Evolutionary conservation across 2,329 filamentous ascomycete species (phyloP).

Genomic region (Colletotrichum neosansevieriae): DNA sequence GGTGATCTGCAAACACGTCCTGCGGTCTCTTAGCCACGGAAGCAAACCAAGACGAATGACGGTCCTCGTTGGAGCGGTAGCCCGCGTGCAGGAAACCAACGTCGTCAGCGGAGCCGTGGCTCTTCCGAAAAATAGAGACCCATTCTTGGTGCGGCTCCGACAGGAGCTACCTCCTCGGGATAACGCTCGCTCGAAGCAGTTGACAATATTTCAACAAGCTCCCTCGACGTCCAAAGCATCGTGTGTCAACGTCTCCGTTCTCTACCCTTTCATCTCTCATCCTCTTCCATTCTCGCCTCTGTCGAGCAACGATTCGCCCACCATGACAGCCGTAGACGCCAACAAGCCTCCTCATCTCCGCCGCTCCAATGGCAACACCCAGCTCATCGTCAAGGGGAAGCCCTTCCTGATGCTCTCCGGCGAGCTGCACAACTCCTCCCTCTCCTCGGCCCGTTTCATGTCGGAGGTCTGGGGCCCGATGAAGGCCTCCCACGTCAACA

Average conservation of each 20-base stretch:
- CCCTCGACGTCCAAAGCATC: not conserved
- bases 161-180: not conserved
- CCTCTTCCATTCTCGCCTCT: not conserved
- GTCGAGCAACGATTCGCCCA: not conserved
- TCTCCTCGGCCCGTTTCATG: conserved; percentile 51
- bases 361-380: conserved; percentile 46
- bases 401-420: conserved; percentile 52
- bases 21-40: not conserved
- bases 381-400: conserved; percentile 53
- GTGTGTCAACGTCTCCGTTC: not conserved
- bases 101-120: not conserved
- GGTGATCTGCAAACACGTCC: conserved; percentile 15
- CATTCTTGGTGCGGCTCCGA: conserved; percentile 20
- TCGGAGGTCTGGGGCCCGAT: conserved; percentile 47
- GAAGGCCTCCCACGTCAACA: conserved; percentile 51
- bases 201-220: conserved; percentile 20
- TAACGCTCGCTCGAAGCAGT: conserved; percentile 21
- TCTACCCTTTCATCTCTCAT: not conserved
- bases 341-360: conserved; percentile 40
- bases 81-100: not conserved
- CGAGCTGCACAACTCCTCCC: conserved; percentile 53
- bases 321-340: conserved; percentile 32
- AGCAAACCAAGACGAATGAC: not conserved
- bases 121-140: not conserved
- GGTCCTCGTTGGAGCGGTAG: conserved; percentile 15